Evolutionary conservation across 2,329 filamentous ascomycete species (phyloP).

Genomic region (Aspergillus hortae): DNA sequence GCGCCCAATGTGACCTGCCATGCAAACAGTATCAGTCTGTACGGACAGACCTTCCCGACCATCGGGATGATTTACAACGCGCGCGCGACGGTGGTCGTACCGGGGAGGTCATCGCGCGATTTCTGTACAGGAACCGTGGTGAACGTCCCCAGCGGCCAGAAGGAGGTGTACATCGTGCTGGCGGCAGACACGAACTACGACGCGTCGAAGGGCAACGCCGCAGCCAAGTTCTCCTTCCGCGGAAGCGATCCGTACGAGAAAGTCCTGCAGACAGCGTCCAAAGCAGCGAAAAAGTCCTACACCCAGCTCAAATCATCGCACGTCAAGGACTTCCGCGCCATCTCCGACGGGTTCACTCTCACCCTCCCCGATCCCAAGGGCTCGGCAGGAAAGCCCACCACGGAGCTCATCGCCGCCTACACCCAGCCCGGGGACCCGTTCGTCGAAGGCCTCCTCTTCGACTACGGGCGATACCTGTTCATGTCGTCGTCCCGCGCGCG

Average conservation of each 20-base stretch:
- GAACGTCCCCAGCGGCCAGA: slow-evolving; percentile 1
- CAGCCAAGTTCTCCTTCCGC: slow-evolving; percentile 46
- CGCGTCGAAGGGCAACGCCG: slow-evolving; percentile 45
- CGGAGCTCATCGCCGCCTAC: slow-evolving; percentile 31
- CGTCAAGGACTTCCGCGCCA: slow-evolving; percentile 11
- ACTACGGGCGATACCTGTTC: slow-evolving; percentile 52
- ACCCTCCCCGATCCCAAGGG: slow-evolving; percentile 35
- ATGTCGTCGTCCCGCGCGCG: slow-evolving; percentile 51
- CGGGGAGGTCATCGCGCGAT: slow-evolving; percentile 25
- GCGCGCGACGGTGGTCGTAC: slow-evolving; percentile 27
- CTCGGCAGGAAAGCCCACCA: slow-evolving; percentile 19
- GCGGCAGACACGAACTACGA: slow-evolving; percentile 48
- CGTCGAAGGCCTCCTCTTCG: slow-evolving; percentile 51
- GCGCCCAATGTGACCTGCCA: slow-evolving; percentile 31
- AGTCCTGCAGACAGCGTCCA: slow-evolving; percentile 30
- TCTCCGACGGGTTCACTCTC: slow-evolving; percentile 28
- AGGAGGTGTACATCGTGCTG: slow-evolving; percentile 36
- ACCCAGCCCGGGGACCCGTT: slow-evolving; percentile 45
- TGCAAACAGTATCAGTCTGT: slow-evolving; percentile 27
- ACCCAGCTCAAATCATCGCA: slow-evolving; percentile 13
- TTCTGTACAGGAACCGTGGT: neutral
- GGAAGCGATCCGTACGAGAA: slow-evolving; percentile 43
- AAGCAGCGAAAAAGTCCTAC: slow-evolving; percentile 8
- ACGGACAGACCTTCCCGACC: slow-evolving; percentile 36
- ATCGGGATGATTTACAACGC: slow-evolving; percentile 23